Evolutionary conservation across 345 rosid genomes (phyloP), one percentile per base, ranked within the genome.

Genomic region (Murraya koenigii): DNA sequence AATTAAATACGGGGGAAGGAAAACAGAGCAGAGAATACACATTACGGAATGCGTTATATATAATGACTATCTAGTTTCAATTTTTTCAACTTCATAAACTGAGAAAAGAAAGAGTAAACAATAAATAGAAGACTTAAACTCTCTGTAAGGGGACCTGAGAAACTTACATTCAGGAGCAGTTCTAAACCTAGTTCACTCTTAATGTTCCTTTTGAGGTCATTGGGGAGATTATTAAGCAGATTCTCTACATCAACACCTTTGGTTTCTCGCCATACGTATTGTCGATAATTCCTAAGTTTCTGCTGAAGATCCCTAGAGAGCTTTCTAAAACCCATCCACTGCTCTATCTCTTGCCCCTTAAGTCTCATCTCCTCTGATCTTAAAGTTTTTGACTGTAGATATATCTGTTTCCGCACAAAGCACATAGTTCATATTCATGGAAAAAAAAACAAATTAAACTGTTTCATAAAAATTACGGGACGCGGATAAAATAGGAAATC

Each of bases 141-240:
- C 56, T 52, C 56, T 17, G 13, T 6, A 52, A 17, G 19, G 10
- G 44, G 14, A 25, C 38, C 9, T 3, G 22, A 52, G 65, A 1
- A 47, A 70, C 74, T 49, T 32, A 70, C 60, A 49, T 52, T 70
- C 38, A 5, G 30, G 39, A 70, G 61, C 59, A 70, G n/a, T 25
- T 49, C 25, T 10, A 80, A 59, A 81, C 86, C 83, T 56, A 85
- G 88, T 69, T 85, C 82, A 28, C 81, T 79, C 26, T 85, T 85
- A 66, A 85, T 76, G 66, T 85, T 81, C 76, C 84, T 78, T 72
- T 82, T 80, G 32, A 85, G 78, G 44, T 83, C 88, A 54, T 22
- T 81, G 26, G 84, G 84, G 58, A 85, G 75, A 81, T 76, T 79
- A 14, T 49, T 49, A 35, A 81, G 84, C 52, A 85, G 56, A 47